Percentiles rank a stretch among this genome's conserved stretches.
Evolutionary conservation across 768 basidiomycete species (phyloP).

Genomic region (Rossbeevera mucosa): DNA sequence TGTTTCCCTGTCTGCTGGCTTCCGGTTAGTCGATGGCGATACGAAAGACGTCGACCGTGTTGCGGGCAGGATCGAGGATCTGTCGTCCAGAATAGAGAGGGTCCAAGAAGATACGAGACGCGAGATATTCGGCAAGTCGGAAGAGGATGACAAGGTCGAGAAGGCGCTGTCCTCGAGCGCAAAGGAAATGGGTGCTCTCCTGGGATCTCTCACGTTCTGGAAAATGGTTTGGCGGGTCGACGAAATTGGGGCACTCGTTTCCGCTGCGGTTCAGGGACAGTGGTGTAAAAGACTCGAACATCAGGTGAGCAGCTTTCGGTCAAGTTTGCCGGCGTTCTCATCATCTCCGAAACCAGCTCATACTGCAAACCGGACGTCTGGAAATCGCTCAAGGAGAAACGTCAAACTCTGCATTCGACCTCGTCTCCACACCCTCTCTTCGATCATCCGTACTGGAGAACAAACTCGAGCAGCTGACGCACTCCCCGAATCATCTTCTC

Average conservation of each 20-base stretch:
- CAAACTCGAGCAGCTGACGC: constrained; percentile 47
- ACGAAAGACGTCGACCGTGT: constrained; percentile 35
- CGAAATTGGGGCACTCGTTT: constrained; percentile 35
- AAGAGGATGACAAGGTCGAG: constrained; percentile 18
- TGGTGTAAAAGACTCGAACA: constrained; percentile 48
- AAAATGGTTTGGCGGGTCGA: constrained; percentile 38
- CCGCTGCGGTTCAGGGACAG: constrained; percentile 26
- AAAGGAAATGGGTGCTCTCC: constrained; percentile 27
- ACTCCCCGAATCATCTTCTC: constrained; percentile 44
- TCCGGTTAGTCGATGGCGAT: constrained; percentile 26
- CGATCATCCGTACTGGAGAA: constrained; percentile 59
- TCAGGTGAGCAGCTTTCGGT: constrained; percentile 34
- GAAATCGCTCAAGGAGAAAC: constrained; percentile 42
- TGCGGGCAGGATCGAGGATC: constrained; percentile 30
- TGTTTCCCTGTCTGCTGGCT: constrained; percentile 38
- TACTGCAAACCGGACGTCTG: constrained; percentile 61
- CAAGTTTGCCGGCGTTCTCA: not conserved
- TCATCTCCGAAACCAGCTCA: constrained; percentile 39
- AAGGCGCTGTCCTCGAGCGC: constrained; percentile 26
- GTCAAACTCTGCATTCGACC: constrained; percentile 36
- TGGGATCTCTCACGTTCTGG: constrained; percentile 38
- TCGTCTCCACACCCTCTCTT: constrained; percentile 33
- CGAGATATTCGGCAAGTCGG: constrained; percentile 37
- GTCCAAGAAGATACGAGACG: constrained; percentile 32
- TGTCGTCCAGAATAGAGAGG: constrained; percentile 39